Evolutionary conservation across 2,329 filamentous ascomycete genomes (phyloP), one percentile per base, ranked within the genome.

Genomic region (Clonostachys sp.): DNA sequence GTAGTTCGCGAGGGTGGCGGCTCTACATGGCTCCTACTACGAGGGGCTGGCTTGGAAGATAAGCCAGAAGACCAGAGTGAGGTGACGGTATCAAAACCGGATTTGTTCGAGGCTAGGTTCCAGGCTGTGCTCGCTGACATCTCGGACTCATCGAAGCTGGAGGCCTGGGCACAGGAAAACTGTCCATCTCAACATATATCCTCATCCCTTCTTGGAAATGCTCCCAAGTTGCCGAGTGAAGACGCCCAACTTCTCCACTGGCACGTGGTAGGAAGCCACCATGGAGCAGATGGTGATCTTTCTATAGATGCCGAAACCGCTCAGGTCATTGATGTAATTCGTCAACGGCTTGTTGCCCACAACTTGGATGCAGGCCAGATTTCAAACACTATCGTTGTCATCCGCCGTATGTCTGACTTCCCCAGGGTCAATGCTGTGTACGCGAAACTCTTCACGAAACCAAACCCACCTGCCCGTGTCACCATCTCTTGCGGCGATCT

Each of bases 401-500:
- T 99, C 34, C 83, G 86, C 45, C 77, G 77, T 48, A 96, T 97
- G 87, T 64, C 78, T 17, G 83, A 91, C 65, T 99, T 97, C 64
- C 73, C 81, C 0, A 58, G 71, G 14, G 73, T 96, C 55, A 97
- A 97, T 65, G 64, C 72, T 24, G 70, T 87, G 52, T 99, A 97
- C 65, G 83, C 81, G 6, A 73, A 77, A 9, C 77, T 91, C 40
- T 97, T 97, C 65, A 69, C 70, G 17, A 73, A 78, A 44, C 86
- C 91, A 0, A 95, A 91, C 53, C 94, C 94, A 1, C 90, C 94
- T 0, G 83, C 91, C 1, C 74, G 94, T 44, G 86, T 95, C 44
- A 95, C 91, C 6, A 80, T 97, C 44, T 85, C 90, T 1, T 87
- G 86, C 52, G 89, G 90, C 5, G 70, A 81, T 44, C 61, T 74